Evolutionary conservation across 345 rosid genomes (phyloP).

Genomic region (Melaleuca alternifolia): DNA sequence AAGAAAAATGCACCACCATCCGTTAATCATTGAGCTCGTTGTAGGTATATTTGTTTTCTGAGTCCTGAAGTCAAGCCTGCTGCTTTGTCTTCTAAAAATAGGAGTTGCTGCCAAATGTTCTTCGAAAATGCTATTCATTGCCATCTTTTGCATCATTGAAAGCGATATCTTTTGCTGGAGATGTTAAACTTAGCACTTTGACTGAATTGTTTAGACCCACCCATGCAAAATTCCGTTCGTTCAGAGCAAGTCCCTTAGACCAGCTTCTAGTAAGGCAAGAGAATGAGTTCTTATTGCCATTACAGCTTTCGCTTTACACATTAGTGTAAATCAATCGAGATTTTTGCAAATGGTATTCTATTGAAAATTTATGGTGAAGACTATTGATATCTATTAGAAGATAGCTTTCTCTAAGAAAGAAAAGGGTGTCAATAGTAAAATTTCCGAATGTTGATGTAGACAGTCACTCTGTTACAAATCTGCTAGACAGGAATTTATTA

Average conservation of each 20-base stretch:
- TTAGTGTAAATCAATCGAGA: neutral
- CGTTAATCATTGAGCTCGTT: neutral
- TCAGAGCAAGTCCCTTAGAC: neutral
- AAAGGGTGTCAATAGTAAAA: neutral
- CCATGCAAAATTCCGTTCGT: neutral
- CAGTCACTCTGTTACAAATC: neutral
- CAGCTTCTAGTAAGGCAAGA: neutral
- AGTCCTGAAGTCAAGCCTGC: neutral
- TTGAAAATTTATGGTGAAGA: neutral
- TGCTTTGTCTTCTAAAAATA: no score
- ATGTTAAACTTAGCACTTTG: neutral
- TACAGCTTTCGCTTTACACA: neutral
- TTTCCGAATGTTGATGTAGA: neutral
- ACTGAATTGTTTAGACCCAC: neutral
- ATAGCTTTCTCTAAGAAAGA: neutral
- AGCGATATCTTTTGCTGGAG: neutral
- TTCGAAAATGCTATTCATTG: no score
- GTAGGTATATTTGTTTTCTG: neutral
- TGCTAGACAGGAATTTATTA: neutral
- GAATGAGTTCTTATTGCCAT: neutral
- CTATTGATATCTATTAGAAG: neutral
- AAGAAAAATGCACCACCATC: neutral
- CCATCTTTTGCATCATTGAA: neutral
- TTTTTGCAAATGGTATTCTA: neutral
- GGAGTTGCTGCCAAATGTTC: no score